Evolutionary conservation across 2,329 filamentous ascomycete species (phyloP), one percentile per base, ranked within the genome.

Genomic region (Fusarium redolens): DNA sequence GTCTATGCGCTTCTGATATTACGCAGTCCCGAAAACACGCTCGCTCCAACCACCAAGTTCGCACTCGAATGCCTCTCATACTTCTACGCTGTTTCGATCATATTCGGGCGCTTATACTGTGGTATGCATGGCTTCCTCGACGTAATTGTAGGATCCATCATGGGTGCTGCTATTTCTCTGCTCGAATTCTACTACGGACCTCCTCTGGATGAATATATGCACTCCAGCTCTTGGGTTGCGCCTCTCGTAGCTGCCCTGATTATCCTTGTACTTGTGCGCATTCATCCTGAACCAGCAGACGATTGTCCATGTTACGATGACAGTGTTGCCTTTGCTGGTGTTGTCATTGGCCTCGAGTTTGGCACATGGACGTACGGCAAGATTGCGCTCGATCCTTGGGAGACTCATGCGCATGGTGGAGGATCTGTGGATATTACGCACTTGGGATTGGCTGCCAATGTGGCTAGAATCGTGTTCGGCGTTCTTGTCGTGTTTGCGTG

Each of bases 51-150:
- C 22, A 86, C 89, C 3, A 92, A 89, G 74, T 70, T 91, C 7
- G 82, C 87, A 7, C 84, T 97, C 31, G 92, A 96, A 79, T 81
- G 83, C 9, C 81, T 93, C 10, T 91, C 92, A 44, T 97, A 96
- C 81, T 92, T 94, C 75, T 99, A 98, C 80, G 94, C 93, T 38
- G 84, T 90, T 17, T 98, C 96, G 31, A 98, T 99, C 78, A 89
- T 98, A 44, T 85, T 98, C 70, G 96, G 96, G 10, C 91, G 96
- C 25, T 86, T 99, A 40, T 98, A 99, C 84, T 99, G 96, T 79
- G 96, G 96, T 69, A 99, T 99, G 96, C 96, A 99, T 83, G 96
- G 96, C 15, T 97, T 98, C 83, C 86, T 96, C 47, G 96, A 99
- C 81, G 95, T 98, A 30, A 83, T 96, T 18, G 82, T 96, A 63